Base-by-base conservation (phyloP, 2,329 filamentous ascomycete genomes). In the Diaporthe batatas region DNA sequence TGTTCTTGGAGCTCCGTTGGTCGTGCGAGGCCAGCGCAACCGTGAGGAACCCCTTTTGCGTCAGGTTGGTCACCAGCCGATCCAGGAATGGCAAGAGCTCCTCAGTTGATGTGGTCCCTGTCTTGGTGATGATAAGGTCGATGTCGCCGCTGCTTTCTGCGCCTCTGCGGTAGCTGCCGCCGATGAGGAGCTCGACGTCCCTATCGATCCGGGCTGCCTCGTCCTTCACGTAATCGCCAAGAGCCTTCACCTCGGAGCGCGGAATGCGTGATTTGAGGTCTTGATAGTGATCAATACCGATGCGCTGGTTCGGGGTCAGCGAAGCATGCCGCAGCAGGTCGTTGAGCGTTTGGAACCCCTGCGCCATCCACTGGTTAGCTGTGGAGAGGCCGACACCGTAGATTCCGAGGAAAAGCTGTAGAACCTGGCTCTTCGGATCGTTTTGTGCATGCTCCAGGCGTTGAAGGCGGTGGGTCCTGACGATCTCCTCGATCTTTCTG, bases 401-500 rank as follows among this genome's bases (percentile, higher is more conserved):
- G 3, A 98, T 90, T 0, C 91, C 88, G 32, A 94, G 85, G 78
- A 98, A 98, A 0, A 89, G 80, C 72, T 91, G 89, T 0, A 97
- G 83, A 0, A 90, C 82, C 21, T 86, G 82, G 75, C 94, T 90
- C n/a, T 87, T 85, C 0, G 92, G 89, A 59, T 97, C 92, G 3
- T 86, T 82, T 70, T 89, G 88, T 0, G 93, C 90, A 77, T 91
- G 90, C 44, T 97, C 92, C 0, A 98, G 86, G 49, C 92, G 88
- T 54, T 88, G 88, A 0, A 98, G 87, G 34, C 87, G 86, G 77
- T 94, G 89, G 0, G 94, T 98, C 51, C 87, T 86, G 2, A 91
- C 93, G 55, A 98, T 97, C 79, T 98, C 96, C 77, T 96, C 94
- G 75, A 98, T 96, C 81, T 98, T 98, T 34, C 89, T 86, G 0